These are phyloP conservation scores for Oryza punctata DNA, from an alignment of 176 grass and related monocot species.

Conservation along the genomic window DNA sequence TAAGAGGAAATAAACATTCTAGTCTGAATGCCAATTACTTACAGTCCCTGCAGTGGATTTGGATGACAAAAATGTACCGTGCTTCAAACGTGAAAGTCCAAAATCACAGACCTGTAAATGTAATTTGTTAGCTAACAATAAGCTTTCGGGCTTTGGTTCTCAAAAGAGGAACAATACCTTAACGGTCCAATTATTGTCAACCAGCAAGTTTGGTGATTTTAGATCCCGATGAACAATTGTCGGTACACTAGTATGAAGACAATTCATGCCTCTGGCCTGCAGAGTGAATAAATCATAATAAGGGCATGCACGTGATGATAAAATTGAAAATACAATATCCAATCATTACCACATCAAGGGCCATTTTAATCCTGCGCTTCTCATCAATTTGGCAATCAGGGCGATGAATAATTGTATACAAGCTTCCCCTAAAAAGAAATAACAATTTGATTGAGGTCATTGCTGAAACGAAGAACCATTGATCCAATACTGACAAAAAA, in stretches of 20 bases:
- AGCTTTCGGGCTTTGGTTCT: slow-evolving; percentile 13
- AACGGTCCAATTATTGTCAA: slow-evolving; percentile 91
- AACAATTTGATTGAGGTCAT: slow-evolving; percentile 17
- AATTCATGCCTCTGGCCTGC: slow-evolving; percentile 93
- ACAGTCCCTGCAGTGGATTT: slow-evolving; percentile 96
- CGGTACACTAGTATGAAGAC: slow-evolving; percentile 85
- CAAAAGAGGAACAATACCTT: slow-evolving; percentile 63
- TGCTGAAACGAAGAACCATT: slow-evolving; percentile 22
- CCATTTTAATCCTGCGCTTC: slow-evolving; percentile 88
- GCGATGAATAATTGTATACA: slow-evolving; percentile 85
- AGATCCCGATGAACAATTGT: slow-evolving; percentile 95
- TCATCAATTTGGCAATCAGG: slow-evolving; percentile 91
- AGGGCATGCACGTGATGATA: slow-evolving; percentile 23
- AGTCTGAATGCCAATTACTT: slow-evolving; percentile 39
- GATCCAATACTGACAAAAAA: slow-evolving; percentile 4
- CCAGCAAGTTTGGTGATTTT: slow-evolving; percentile 95
- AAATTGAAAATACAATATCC: slow-evolving; percentile 35
- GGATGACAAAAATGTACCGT: slow-evolving; percentile 92
- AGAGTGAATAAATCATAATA: slow-evolving; percentile 38
- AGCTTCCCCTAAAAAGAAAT: slow-evolving; percentile 74
- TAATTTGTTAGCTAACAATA: slow-evolving; percentile 38
- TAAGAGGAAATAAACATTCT: slow-evolving; percentile 21
- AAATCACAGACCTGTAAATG: slow-evolving; percentile 87
- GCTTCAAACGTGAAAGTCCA: slow-evolving; percentile 92
- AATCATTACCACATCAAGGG: slow-evolving; percentile 87